Evolutionary conservation across 495 filamentous ascomycete genomes (phyloP).

Genomic region (Chaetomium tenue): DNA sequence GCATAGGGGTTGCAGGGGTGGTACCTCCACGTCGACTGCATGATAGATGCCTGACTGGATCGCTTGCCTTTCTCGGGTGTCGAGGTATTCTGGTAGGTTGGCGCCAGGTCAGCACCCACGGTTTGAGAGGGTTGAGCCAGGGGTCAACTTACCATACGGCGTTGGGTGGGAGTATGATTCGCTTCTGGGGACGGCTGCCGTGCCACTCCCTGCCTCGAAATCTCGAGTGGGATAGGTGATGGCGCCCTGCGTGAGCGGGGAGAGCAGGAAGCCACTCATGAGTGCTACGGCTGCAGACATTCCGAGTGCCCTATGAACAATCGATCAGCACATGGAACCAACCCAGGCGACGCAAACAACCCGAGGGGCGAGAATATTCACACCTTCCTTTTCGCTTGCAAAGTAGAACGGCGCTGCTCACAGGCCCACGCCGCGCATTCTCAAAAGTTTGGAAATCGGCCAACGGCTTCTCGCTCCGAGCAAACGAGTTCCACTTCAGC

Average conservation of each 20-base stretch:
- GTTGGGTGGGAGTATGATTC: constrained; percentile 27
- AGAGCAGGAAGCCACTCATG: constrained; percentile 42
- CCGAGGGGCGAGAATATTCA: constrained; percentile 1
- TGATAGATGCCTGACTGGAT: constrained; percentile 45
- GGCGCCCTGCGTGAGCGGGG: constrained; percentile 49
- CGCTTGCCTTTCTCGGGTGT: constrained; percentile 38
- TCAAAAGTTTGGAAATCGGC: constrained; percentile 47
- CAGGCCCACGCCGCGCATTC: constrained; percentile 43
- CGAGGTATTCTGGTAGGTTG: constrained; percentile 26
- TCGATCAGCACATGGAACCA: constrained; percentile 10
- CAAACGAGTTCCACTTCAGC: constrained; percentile 53
- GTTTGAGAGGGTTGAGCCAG: neutral
- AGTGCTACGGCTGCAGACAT: constrained; percentile 42
- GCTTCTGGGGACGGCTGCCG: constrained; percentile 22
- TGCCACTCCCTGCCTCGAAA: constrained; percentile 17
- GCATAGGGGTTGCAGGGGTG: constrained; percentile 33
- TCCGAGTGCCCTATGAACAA: constrained; percentile 38
- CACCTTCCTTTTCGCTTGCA: constrained; percentile 33
- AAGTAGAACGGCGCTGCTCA: constrained; percentile 40
- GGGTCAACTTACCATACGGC: constrained; percentile 22
- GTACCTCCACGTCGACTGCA: constrained; percentile 26
- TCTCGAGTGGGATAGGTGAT: constrained; percentile 36
- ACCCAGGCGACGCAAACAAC: neutral
- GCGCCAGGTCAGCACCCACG: neutral
- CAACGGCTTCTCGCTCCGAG: constrained; percentile 37